phyloP scores from a whole-genome alignment of 306 rosid genomes.

The Prunus mume region DNA sequence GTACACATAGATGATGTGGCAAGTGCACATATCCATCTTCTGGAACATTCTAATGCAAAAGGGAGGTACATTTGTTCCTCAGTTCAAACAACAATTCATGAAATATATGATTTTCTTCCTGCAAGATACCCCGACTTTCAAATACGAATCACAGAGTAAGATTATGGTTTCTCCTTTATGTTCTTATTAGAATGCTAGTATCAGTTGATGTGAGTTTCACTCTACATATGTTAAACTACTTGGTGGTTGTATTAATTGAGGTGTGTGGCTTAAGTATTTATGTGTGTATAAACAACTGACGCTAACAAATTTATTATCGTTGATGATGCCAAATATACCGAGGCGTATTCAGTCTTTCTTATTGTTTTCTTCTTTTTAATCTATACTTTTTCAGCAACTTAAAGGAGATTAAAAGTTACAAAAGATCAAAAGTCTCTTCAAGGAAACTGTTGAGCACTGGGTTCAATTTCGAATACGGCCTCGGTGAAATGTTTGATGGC shows the following conservation, averaged over 20 bases:
- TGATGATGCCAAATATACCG: background rate
- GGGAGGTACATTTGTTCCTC: conserved; percentile 67
- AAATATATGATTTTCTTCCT: conserved; percentile 24
- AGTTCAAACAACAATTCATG: conserved; percentile 27
- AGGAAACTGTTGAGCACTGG: conserved; percentile 42
- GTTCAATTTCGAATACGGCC: conserved; percentile 34
- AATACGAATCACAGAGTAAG: conserved; percentile 47
- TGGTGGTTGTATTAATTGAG: background rate
- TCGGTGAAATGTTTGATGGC: conserved; percentile 42
- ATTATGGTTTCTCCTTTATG: background rate
- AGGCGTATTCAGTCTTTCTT: background rate
- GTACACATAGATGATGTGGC: conserved; percentile 65
- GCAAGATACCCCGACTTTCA: conserved; percentile 51
- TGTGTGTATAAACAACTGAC: background rate
- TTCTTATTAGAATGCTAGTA: too few relatives aligned
- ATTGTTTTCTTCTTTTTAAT: background rate
- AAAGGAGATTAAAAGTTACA: conserved; percentile 3
- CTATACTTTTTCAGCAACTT: background rate
- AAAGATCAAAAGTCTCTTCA: conserved; percentile 29
- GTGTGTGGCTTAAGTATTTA: background rate
- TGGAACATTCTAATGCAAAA: conserved; percentile 48
- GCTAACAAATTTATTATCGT: background rate
- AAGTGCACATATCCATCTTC: conserved; percentile 52
- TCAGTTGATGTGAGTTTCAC: too few relatives aligned
- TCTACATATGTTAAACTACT: too few relatives aligned